Conservation (phyloP, 768 basidiomycete species). For the Pleurotus citrinopileatus region DNA sequence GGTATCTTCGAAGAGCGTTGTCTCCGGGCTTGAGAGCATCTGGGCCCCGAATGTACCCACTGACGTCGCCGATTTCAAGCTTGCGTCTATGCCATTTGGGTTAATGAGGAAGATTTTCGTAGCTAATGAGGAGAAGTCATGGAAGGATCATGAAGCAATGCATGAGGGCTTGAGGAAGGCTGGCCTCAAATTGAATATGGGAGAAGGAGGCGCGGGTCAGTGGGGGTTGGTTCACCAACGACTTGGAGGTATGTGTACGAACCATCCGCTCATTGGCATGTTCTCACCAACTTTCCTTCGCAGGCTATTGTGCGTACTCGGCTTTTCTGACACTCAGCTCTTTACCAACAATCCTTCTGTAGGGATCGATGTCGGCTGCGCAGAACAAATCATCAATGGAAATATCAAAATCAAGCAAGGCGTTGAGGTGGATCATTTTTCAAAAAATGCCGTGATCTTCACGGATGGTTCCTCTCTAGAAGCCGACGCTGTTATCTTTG, state of each 20-base stretch:
- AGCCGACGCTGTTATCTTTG: constrained; percentile 46
- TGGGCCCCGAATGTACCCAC: constrained; percentile 20
- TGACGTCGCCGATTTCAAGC: constrained; percentile 24
- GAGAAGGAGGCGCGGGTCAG: constrained; percentile 28
- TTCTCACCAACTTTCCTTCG: background rate
- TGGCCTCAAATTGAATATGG: constrained; percentile 34
- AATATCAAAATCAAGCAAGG: constrained; percentile 60
- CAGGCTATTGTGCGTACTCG: background rate
- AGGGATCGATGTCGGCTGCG: constrained; percentile 46
- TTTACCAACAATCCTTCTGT: background rate
- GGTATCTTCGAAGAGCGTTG: constrained; percentile 12
- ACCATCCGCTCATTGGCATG: too few relatives aligned
- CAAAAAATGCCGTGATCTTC: constrained; percentile 31
- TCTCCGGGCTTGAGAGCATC: constrained; percentile 1
- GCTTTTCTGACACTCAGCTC: background rate
- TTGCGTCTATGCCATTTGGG: constrained; percentile 19
- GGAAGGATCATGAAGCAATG: constrained; percentile 29
- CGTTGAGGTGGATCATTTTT: constrained; percentile 34
- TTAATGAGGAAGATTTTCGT: constrained; percentile 20
- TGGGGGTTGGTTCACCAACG: constrained; percentile 25
- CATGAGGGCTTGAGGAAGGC: constrained; percentile 31
- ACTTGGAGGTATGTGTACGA: constrained; percentile 27
- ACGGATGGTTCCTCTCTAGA: constrained; percentile 34
- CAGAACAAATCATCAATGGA: constrained; percentile 48
- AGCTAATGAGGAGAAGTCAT: constrained; percentile 16